These are phyloP conservation scores for Phaeophleospora eucalypticola DNA, from an alignment of 2,329 filamentous ascomycete genomes.

Conservation along the genomic window DNA sequence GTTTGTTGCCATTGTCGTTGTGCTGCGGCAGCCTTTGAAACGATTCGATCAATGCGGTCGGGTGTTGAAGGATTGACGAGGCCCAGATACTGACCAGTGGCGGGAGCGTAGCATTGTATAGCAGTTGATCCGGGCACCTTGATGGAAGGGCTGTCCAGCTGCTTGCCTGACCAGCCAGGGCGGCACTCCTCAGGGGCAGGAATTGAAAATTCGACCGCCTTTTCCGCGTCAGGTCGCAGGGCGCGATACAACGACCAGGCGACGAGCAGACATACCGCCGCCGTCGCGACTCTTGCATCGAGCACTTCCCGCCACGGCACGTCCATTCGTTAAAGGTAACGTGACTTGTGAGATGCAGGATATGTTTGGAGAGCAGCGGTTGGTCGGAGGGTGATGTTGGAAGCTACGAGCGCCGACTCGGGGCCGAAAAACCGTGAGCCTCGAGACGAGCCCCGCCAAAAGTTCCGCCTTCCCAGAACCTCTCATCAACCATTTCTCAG, in stretches of 20 bases:
- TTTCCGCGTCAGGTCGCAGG: constrained; percentile 15
- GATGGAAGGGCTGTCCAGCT: constrained; percentile 58
- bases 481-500: too few relatives aligned
- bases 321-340: not conserved
- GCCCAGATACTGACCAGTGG: constrained; percentile 80
- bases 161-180: constrained; percentile 49
- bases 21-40: constrained; percentile 68
- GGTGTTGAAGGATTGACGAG: constrained; percentile 71
- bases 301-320: not conserved
- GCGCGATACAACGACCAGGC: constrained; percentile 9
- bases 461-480: too few relatives aligned
- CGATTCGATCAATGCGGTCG: constrained; percentile 71
- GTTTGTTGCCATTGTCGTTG: constrained; percentile 76
- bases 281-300: constrained; percentile 8
- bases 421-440: too few relatives aligned
- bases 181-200: constrained; percentile 59
- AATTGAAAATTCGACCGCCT: constrained; percentile 28
- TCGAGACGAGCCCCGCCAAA: too few relatives aligned
- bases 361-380: too few relatives aligned
- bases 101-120: constrained; percentile 83
- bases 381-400: too few relatives aligned
- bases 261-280: constrained; percentile 9
- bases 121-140: constrained; percentile 61
- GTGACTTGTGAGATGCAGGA: not conserved
- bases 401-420: too few relatives aligned